Conservation (phyloP, 106 monocot genomes). For the Narthecium ossifragum region DNA sequence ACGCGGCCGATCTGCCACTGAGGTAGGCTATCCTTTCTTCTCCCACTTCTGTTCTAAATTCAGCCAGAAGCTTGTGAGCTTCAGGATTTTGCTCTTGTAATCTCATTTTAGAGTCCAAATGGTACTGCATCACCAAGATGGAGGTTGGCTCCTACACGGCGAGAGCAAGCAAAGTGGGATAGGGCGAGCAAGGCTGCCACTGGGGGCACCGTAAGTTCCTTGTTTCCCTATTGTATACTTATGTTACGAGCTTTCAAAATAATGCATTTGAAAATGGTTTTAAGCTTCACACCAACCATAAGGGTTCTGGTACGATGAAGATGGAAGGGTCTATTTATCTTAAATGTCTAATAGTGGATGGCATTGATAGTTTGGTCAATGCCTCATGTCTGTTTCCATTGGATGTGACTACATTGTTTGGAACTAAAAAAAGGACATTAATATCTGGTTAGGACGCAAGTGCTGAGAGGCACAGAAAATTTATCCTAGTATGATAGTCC, state of each 20-base stretch:
- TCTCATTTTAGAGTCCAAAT: slow-evolving; percentile 26
- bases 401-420: no score
- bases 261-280: neutral
- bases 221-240: neutral
- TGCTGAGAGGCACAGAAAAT: no score
- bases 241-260: neutral
- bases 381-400: neutral
- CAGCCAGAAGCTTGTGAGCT: neutral
- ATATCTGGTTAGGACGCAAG: no score
- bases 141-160: slow-evolving; percentile 73
- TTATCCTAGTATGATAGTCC: no score
- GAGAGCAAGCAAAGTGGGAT: slow-evolving; percentile 87
- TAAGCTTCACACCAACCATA: no score
- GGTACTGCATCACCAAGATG: slow-evolving; percentile 53
- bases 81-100: neutral
- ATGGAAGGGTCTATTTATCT: no score
- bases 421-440: no score
- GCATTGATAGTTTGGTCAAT: neutral
- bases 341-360: neutral
- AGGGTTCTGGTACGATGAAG: no score
- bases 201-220: slow-evolving; percentile 72
- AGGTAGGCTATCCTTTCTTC: slow-evolving; percentile 25
- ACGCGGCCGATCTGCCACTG: slow-evolving; percentile 43
- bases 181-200: slow-evolving; percentile 69
- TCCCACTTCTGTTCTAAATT: neutral